Evolutionary conservation across 1,284 basidiomycete genomes (phyloP), one percentile per base, ranked within the genome.

Genomic region (Porodaedalea pini): DNA sequence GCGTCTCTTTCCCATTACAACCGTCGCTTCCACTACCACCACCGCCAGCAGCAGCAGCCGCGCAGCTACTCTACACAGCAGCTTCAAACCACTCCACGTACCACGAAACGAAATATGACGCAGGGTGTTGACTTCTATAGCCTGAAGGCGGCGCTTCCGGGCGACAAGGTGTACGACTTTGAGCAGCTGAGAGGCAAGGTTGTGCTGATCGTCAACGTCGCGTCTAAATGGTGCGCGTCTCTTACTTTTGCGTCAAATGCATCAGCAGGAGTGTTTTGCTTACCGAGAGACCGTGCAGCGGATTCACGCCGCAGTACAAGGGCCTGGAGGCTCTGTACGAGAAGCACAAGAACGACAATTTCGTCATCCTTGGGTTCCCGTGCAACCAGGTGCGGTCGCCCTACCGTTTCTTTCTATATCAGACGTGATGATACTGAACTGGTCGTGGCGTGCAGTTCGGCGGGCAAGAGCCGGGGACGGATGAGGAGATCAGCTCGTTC

Each of bases 281-380:
- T 10, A 41, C 13, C 8, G 19, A 17, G 19, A 1, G 8, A 8
- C 54, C 39, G 4, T 54, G 19, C 59, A 90, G 90, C 67, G 92
- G 92, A 31, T 92, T 94, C 67, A 93, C 92, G 4, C 88, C 90
- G 7, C 93, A 96, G 71, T 94, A 94, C 74, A 88, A 83, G 68
- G 90, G 85, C 62, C 80, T 97, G 19, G 90, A 97, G 73, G 76
- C 75, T 5, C 73, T 97, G 34, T 84, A 94, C 71, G 84, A 94
- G 64, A 92, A 93, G 71, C 87, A 94, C 76, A 86, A 88, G 64
- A 85, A 87, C 57, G 77, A 81, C 59, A 89, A 78, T 15, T 79
- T 96, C 54, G 77, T 86, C 59, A 82, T 95, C 64, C 78, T 96
- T 57, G 93, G 94, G 1, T 95, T 95, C 78, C 93, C 93, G 31